phyloP scores from a whole-genome alignment of 208 protist species.

The Tritrichomonas foetus region DNA sequence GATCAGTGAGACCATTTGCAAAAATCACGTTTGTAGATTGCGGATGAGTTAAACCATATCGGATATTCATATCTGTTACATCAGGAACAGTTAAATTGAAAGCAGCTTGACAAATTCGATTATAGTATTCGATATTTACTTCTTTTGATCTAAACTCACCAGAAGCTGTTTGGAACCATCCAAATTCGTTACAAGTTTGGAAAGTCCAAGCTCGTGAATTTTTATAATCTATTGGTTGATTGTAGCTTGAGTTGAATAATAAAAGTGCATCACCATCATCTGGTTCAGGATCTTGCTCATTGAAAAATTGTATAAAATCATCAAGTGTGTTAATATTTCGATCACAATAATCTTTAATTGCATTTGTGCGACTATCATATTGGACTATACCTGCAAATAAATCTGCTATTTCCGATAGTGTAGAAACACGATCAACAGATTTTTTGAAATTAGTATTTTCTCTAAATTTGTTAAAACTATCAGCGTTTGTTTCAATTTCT shows the following conservation, averaged over 20 bases:
- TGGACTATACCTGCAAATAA: slow-evolving; percentile 4
- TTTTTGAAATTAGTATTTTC: background rate
- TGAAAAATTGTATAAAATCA: background rate
- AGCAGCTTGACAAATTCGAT: background rate
- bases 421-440: background rate
- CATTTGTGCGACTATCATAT: background rate
- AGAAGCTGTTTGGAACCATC: background rate
- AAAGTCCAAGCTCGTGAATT: background rate
- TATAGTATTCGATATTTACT: background rate
- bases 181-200: slow-evolving; percentile 22
- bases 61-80: background rate
- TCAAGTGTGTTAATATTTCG: background rate
- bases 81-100: background rate
- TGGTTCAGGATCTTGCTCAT: background rate
- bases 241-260: background rate
- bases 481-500: background rate
- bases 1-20: background rate
- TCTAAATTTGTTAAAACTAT: background rate
- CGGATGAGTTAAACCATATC: background rate
- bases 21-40: background rate
- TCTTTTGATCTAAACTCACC: background rate
- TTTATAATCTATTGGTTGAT: background rate
- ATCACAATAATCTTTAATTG: background rate
- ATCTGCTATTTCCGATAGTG: background rate
- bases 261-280: background rate